These are phyloP conservation scores for Penicillium egyptiacum DNA, from an alignment of 495 filamentous ascomycete genomes.

Conservation along the genomic window DNA sequence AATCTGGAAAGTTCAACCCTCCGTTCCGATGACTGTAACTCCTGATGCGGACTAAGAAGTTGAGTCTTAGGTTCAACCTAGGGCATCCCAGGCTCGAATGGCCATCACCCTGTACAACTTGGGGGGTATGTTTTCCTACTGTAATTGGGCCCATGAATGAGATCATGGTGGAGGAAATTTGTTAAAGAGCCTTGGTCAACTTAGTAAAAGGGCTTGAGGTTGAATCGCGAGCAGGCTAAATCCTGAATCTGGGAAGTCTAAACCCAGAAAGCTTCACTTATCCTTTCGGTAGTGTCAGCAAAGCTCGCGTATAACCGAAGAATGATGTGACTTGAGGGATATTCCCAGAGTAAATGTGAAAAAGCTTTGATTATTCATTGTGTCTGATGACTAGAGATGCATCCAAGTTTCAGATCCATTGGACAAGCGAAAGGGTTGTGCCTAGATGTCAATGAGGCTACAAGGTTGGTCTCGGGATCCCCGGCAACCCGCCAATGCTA, in stretches of 20 bases:
- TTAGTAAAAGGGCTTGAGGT: neutral
- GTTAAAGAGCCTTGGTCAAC: neutral
- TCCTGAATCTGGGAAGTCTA: neutral
- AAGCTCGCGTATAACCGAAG: constrained; percentile 2
- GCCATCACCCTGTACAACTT: constrained; percentile 25
- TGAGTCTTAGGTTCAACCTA: constrained; percentile 18
- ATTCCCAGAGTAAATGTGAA: neutral
- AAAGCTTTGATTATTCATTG: neutral
- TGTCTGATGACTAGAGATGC: constrained; percentile 27
- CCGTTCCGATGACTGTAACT: constrained; percentile 25
- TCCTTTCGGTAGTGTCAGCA: constrained; percentile 18
- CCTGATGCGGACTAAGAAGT: constrained; percentile 26
- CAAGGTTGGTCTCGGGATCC: neutral
- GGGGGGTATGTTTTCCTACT: neutral
- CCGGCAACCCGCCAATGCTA: neutral
- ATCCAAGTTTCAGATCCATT: constrained; percentile 14
- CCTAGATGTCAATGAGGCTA: neutral
- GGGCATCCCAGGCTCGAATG: constrained; percentile 4
- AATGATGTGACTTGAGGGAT: constrained; percentile 15
- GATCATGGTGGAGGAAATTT: neutral
- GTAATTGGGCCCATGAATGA: neutral
- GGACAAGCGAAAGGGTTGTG: constrained; percentile 4
- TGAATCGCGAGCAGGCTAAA: neutral
- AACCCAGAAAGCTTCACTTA: neutral
- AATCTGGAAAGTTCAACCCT: neutral